Percentiles rank a stretch among this genome's conserved stretches.
These are phyloP conservation scores for Verticillium alfalfae DNA, from an alignment of 2,329 filamentous ascomycete genomes.

Conservation along the genomic window DNA sequence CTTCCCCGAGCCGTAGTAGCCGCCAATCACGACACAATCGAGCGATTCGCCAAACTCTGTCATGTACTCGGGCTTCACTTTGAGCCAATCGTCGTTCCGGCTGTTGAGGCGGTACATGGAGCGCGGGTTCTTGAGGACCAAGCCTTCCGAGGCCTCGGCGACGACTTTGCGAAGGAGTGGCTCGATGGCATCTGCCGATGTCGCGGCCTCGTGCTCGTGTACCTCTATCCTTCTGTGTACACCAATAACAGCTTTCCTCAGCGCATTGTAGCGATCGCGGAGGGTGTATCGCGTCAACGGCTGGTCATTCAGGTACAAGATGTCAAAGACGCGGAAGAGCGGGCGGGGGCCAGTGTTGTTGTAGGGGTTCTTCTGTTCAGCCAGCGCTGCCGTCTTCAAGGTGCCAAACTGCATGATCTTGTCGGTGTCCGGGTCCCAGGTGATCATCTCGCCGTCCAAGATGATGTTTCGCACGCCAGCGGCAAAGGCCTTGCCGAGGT, in stretches of 20 bases:
- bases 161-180: slow-evolving; percentile 75
- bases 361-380: slow-evolving; percentile 70
- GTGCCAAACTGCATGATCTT: slow-evolving; percentile 87
- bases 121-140: slow-evolving; percentile 89
- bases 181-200: slow-evolving; percentile 68
- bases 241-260: slow-evolving; percentile 64
- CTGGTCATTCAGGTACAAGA: slow-evolving; percentile 79
- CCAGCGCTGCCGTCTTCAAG: slow-evolving; percentile 82
- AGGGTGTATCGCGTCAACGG: slow-evolving; percentile 78
- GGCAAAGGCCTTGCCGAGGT: slow-evolving; percentile 72
- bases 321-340: slow-evolving; percentile 83
- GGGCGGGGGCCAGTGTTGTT: slow-evolving; percentile 62
- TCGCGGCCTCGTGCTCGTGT: slow-evolving; percentile 65
- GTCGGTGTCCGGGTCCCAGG: slow-evolving; percentile 85
- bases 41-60: slow-evolving; percentile 89
- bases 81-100: slow-evolving; percentile 94
- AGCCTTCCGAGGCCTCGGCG: slow-evolving; percentile 79
- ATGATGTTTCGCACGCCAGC: slow-evolving; percentile 79
- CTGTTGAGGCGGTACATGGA: slow-evolving; percentile 84
- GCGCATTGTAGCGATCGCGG: slow-evolving; percentile 69
- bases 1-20: slow-evolving; percentile 84
- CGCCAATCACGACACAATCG: slow-evolving; percentile 84
- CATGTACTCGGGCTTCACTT: slow-evolving; percentile 99
- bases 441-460: slow-evolving; percentile 97
- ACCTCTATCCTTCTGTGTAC: slow-evolving; percentile 77